Evolutionary conservation across 2,329 filamentous ascomycete genomes (phyloP), one percentile per base, ranked within the genome.

Genomic region (Dactylellina parvicollis): DNA sequence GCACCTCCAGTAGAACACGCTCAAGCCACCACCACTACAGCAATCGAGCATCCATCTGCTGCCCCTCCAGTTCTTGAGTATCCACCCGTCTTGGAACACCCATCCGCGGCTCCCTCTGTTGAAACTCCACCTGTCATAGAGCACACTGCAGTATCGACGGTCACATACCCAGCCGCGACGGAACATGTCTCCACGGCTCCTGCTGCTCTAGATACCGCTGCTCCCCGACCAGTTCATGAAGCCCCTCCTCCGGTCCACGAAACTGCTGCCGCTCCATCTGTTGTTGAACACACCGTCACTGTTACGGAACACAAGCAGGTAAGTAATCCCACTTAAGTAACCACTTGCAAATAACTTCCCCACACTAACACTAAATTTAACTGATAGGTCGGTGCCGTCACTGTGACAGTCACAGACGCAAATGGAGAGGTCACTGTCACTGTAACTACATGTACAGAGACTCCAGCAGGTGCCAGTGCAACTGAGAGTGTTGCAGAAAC

Each of bases 251-350:
- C 46, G 20, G 50, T 40, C 14, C 28, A 52, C 4, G 46, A 52
- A 20, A 20, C 46, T 28, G 44, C 20, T 18, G 55, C 40, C 4
- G 38, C 38, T 32, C 56, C 44, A 12, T 42, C 59, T 22, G 59
- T 24, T 32, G 16, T 42, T 10, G 54, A 47, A 46, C 34, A 44
- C 10, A 60, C 32, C 22, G 55, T 69, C 16, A 71, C 57, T 46
- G 44, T 71, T 30, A 71, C 66, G 0, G 42, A 64, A 24, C 34
- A 70, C 5, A n/a, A 52, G 26, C 22, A 34, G 12, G 66, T 71
- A 64, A 50, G 57, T 57, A 32, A n/a, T 14, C 5, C 32, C 5
- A 12, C 4, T 44, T 18, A 10, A 34, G 4, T 22, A 57, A 4
- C 7, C 4, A 54, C 2, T 14, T 52, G 24, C 10, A 40, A 22